Conservation (phyloP, 2,329 filamentous ascomycete species). For the Lojkania enalia region DNA sequence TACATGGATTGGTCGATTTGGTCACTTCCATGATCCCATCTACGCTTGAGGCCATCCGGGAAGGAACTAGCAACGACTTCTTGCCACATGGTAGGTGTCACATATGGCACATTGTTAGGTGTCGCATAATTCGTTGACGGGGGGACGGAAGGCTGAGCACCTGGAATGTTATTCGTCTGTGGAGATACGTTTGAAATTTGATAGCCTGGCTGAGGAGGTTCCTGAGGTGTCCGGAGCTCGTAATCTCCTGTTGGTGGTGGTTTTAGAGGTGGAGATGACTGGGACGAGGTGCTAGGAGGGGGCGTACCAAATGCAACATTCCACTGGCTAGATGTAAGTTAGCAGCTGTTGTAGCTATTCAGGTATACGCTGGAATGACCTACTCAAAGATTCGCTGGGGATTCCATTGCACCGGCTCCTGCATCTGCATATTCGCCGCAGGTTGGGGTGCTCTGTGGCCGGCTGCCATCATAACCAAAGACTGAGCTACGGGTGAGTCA, state of each 20-base stretch:
- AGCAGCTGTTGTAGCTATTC: constrained; percentile 5
- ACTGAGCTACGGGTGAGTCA: constrained; percentile 74
- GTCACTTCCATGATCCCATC: constrained; percentile 48
- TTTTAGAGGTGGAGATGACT: constrained; percentile 51
- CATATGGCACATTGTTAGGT: constrained; percentile 40
- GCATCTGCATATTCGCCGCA: constrained; percentile 60
- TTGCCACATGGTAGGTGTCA: constrained; percentile 57
- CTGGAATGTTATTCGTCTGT: constrained; percentile 35
- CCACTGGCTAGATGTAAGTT: constrained; percentile 71
- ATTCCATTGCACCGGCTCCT: constrained; percentile 75
- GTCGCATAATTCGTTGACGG: constrained; percentile 40
- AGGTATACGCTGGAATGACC: constrained; percentile 45
- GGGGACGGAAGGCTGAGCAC: constrained; percentile 34
- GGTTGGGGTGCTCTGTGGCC: constrained; percentile 54
- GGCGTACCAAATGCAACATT: constrained; percentile 88
- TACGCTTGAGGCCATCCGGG: constrained; percentile 48
- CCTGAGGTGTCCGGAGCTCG: constrained; percentile 42
- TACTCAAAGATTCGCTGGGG: constrained; percentile 89
- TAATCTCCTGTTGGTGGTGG: constrained; percentile 47
- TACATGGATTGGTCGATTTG: constrained; percentile 45
- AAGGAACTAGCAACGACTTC: constrained; percentile 51
- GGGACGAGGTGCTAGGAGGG: constrained; percentile 47
- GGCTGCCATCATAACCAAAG: constrained; percentile 69
- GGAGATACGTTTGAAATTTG: constrained; percentile 42
- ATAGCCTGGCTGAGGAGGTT: constrained; percentile 36